Evolutionary conservation across 208 protist genomes (phyloP).

Genomic region (Leishmania amazonensis): DNA sequence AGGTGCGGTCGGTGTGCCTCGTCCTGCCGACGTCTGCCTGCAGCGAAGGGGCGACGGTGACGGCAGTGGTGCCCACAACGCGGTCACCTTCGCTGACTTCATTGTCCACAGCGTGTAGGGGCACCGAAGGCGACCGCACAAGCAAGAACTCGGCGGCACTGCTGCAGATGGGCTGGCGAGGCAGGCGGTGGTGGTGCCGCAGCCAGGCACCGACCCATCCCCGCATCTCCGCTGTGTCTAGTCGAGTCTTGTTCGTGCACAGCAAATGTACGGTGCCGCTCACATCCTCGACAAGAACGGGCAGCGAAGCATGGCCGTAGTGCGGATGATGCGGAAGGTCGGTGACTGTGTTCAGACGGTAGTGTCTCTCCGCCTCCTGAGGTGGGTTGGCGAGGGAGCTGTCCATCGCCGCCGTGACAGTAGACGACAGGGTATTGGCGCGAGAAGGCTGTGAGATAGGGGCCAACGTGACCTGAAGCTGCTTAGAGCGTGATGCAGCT

Average conservation of each 20-base stretch:
- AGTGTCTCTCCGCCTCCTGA: background rate
- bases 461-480: slow-evolving; percentile 5
- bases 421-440: background rate
- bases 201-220: slow-evolving; percentile 26
- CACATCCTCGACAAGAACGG: slow-evolving; percentile 45
- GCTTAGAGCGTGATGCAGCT: background rate
- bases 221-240: slow-evolving; percentile 11
- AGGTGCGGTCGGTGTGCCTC: background rate
- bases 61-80: background rate
- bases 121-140: background rate
- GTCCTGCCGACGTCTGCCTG: background rate
- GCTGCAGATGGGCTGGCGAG: slow-evolving; percentile 17
- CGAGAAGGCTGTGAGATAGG: background rate
- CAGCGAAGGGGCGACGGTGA: background rate
- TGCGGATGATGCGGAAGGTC: slow-evolving; percentile 19
- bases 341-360: background rate
- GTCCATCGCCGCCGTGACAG: background rate
- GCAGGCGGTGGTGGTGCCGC: slow-evolving; percentile 29
- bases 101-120: background rate
- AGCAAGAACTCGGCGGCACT: slow-evolving; percentile 15
- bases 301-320: slow-evolving; percentile 19
- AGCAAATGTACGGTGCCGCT: slow-evolving; percentile 41
- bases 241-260: slow-evolving; percentile 19
- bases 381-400: background rate
- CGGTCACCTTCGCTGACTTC: background rate